Evolutionary conservation across 2,329 filamentous ascomycete species (phyloP), one percentile per base, ranked within the genome.

Genomic region (Fusarium miscanthi): DNA sequence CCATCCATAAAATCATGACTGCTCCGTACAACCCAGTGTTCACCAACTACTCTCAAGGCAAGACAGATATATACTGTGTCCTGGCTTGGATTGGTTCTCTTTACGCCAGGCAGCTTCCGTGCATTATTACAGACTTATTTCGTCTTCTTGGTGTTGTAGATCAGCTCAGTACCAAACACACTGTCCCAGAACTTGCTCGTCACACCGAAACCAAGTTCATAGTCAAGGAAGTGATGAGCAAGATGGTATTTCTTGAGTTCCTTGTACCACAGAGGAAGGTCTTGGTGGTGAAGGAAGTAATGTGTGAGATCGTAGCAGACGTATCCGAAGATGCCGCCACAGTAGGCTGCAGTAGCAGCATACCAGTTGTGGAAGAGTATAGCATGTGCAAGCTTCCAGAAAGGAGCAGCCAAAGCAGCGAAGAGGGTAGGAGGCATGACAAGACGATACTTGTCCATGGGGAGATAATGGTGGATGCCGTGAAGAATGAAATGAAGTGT

Each of bases 351-450:
- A 1, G 91, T 89, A 9, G 91, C 96, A 14, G 92, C 89, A 81
- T 93, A 88, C 95, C 95, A 98, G 82, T 95, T 89, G 84, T 91
- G 95, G 81, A 85, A 92, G 81, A 99, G 94, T 60, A 98, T 79
- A 4, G 87, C 76, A 76, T 98, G 95, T 0, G 96, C 94, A 56
- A 99, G 86, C 81, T 94, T 93, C 92, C 94, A 99, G 85, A 98
- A 98, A 0, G 96, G 96, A 1, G 89, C 87, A 10, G 95, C 95
- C 25, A 99, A 90, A 17, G 89, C 87, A 30, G 95, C 70, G 80
- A 99, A 98, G 7, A 99, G 87, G 0, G 94, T 89, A 0, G 96
- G 96, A 2, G 96, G 96, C 96, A 99, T 98, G 73, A 99, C 96
- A 14, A 99, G 91, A 68, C 96, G 92, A 78, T 97, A 95, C 80